phyloP scores from a whole-genome alignment of 2,329 filamentous ascomycete genomes.

The Canariomyces notabilis region DNA sequence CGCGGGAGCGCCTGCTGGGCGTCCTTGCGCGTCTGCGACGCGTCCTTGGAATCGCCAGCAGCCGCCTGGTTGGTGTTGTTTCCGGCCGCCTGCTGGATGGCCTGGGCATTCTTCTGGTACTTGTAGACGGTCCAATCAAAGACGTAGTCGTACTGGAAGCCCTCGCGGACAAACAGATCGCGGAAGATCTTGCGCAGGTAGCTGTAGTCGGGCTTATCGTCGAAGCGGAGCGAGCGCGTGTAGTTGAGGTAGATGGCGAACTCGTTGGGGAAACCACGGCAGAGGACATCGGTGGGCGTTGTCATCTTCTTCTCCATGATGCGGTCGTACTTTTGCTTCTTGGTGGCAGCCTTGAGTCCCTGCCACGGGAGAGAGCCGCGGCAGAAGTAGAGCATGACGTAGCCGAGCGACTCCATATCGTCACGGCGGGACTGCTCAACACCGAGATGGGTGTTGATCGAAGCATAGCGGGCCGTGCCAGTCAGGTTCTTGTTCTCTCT shows the following conservation, averaged over 20 bases:
- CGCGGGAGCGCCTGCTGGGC: constrained; percentile 43
- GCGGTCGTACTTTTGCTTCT: constrained; percentile 99
- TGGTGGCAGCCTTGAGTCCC: constrained; percentile 94
- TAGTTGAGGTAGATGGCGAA: constrained; percentile 99
- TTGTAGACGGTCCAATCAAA: constrained; percentile 99
- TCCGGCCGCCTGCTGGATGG: constrained; percentile 71
- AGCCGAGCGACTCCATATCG: constrained; percentile 98
- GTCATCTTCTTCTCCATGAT: constrained; percentile 99
- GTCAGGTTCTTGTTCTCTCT: constrained; percentile 99
- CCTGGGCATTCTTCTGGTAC: constrained; percentile 98
- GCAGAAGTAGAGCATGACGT: constrained; percentile 99
- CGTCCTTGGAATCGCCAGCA: constrained; percentile 11
- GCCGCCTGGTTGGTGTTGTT: constrained; percentile 47
- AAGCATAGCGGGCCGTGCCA: constrained; percentile 95
- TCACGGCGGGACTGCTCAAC: constrained; percentile 98
- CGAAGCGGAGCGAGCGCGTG: constrained; percentile 95
- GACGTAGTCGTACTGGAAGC: constrained; percentile 99
- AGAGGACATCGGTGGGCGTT: constrained; percentile 94
- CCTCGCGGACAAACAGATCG: constrained; percentile 96
- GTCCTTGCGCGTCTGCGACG: constrained; percentile 22
- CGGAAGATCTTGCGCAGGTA: constrained; percentile 99
- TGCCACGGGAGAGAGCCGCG: constrained; percentile 98
- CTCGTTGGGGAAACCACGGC: constrained; percentile 98
- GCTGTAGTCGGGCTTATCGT: constrained; percentile 99
- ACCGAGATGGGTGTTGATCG: constrained; percentile 97